Evolutionary conservation across 73 alveolate species (phyloP).

Genomic region (Tetrahymena elliotti): DNA sequence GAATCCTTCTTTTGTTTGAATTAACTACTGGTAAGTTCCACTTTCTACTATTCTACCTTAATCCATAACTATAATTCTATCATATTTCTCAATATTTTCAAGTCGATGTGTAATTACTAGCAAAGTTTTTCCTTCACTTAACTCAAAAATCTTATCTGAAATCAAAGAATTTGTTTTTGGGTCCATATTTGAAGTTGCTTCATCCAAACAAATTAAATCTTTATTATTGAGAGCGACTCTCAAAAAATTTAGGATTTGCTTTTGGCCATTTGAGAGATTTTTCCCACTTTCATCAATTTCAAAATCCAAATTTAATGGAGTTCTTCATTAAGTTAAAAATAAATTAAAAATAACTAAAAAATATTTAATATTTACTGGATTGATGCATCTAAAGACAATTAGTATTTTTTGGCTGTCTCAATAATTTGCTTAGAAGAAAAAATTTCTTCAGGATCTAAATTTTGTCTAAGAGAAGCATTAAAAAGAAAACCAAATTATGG

Average conservation of each 20-base stretch:
- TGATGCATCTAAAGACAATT: slow-evolving; percentile 11
- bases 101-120: slow-evolving; percentile 36
- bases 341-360: not conserved
- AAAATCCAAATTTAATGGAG: slow-evolving; percentile 26
- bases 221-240: slow-evolving; percentile 58
- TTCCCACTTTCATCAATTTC: slow-evolving; percentile 56
- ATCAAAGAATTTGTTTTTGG: slow-evolving; percentile 57
- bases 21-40: not conserved
- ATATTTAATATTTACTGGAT: not conserved
- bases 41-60: slow-evolving; percentile 15
- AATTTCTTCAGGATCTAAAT: slow-evolving; percentile 68
- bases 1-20: not conserved
- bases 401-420: slow-evolving; percentile 14
- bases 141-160: slow-evolving; percentile 20
- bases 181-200: slow-evolving; percentile 73
- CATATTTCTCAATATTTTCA: slow-evolving; percentile 22
- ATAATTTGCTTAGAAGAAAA: slow-evolving; percentile 41
- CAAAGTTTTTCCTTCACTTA: slow-evolving; percentile 14
- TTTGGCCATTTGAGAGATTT: slow-evolving; percentile 67
- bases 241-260: slow-evolving; percentile 55
- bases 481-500: slow-evolving; percentile 70
- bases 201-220: slow-evolving; percentile 62
- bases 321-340: not conserved
- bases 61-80: slow-evolving; percentile 27
- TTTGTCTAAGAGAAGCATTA: slow-evolving; percentile 66